Conservation (phyloP, 140 eudicot genomes). For the Erigeron philadelphicus region DNA sequence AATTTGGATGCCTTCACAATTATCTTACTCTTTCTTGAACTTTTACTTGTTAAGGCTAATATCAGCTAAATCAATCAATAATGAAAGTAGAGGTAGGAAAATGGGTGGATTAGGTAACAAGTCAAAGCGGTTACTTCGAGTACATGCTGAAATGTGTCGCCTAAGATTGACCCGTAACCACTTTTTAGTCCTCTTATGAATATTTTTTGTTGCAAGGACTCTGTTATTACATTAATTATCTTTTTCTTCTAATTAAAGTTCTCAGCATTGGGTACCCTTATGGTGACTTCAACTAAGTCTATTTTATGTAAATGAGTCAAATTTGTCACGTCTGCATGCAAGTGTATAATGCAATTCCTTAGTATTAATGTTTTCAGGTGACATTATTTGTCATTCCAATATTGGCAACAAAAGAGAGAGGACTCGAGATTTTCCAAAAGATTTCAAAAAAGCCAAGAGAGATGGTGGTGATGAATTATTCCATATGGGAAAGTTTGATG, state of each 20-base stretch:
- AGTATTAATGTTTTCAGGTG: conserved; percentile 39
- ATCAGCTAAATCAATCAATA: too few relatives aligned
- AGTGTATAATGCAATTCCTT: neutral
- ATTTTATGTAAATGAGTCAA: too few relatives aligned
- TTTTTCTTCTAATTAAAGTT: too few relatives aligned
- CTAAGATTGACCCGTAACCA: neutral
- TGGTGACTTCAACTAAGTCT: too few relatives aligned
- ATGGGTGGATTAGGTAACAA: neutral
- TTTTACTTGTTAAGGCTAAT: too few relatives aligned
- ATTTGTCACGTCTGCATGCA: too few relatives aligned
- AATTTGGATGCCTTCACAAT: too few relatives aligned
- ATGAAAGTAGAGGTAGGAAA: neutral
- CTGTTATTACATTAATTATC: too few relatives aligned
- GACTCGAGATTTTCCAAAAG: conserved; percentile 44
- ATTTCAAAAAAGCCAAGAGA: conserved; percentile 50
- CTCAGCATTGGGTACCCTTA: too few relatives aligned
- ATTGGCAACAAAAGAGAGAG: conserved; percentile 48
- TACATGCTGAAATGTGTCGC: neutral
- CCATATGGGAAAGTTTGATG: conserved; percentile 27
- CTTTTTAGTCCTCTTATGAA: neutral
- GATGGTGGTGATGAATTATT: conserved; percentile 29
- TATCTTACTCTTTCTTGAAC: too few relatives aligned
- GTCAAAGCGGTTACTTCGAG: neutral
- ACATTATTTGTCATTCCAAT: conserved; percentile 31
- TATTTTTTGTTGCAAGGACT: too few relatives aligned